phyloP scores from a whole-genome alignment of 768 basidiomycete genomes.

The Strobilomyces dryophilus region DNA sequence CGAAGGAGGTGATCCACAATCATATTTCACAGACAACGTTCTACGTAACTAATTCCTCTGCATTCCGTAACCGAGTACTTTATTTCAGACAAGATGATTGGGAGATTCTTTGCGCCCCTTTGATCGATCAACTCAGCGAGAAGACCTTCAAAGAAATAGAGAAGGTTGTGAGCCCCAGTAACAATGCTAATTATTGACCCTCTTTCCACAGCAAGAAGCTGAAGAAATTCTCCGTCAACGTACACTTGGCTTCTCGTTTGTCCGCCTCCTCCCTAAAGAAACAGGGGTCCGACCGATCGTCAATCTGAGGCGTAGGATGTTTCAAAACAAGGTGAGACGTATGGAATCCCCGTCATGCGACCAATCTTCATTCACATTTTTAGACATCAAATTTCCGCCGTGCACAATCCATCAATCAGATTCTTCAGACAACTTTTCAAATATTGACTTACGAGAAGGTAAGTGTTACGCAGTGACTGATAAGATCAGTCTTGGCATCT shows the following conservation, averaged over 20 bases:
- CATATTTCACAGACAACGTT: conserved; percentile 67
- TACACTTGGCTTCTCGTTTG: conserved; percentile 76
- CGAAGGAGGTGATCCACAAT: background rate
- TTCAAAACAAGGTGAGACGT: conserved; percentile 28
- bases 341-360: background rate
- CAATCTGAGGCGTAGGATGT: conserved; percentile 67
- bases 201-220: conserved; percentile 50
- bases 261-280: conserved; percentile 90
- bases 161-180: conserved; percentile 40
- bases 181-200: background rate
- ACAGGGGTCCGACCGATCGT: conserved; percentile 93
- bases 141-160: conserved; percentile 70
- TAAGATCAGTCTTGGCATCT: background rate
- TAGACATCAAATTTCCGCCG: conserved; percentile 30
- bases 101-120: conserved; percentile 75
- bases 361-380: background rate
- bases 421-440: conserved; percentile 79
- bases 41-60: conserved; percentile 90
- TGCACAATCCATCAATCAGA: conserved; percentile 78
- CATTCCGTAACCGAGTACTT: conserved; percentile 74
- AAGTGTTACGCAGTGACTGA: background rate
- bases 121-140: conserved; percentile 67
- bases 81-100: conserved; percentile 97
- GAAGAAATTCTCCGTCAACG: conserved; percentile 66
- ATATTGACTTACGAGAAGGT: conserved; percentile 90